Conservation (phyloP, 179 eudicot genomes). For the Dionaea muscipula region DNA sequence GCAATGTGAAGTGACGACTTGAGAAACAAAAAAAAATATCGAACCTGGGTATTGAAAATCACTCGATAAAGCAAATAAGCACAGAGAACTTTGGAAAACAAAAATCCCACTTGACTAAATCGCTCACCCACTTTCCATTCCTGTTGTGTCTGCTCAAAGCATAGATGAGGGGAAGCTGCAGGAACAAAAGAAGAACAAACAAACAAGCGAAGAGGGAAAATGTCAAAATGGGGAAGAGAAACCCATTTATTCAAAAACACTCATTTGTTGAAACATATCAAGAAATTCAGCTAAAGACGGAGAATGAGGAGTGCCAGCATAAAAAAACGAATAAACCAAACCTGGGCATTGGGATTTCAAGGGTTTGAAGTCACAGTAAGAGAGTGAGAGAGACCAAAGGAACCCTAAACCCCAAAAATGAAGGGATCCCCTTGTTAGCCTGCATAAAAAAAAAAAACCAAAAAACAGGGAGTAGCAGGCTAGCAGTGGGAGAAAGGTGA, state of each 20-base stretch:
- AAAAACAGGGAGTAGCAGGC: too few species aligned
- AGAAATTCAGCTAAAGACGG: constrained; percentile 22
- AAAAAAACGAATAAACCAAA: constrained; percentile 11
- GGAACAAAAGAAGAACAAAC: not conserved
- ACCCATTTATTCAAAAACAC: not conserved
- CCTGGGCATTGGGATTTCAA: constrained; percentile 20
- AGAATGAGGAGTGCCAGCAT: constrained; percentile 11
- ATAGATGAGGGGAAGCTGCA: too few species aligned
- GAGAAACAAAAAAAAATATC: too few species aligned
- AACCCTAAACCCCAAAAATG: constrained; percentile 15
- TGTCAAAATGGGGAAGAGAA: constrained; percentile 9
- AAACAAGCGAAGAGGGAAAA: constrained; percentile 8
- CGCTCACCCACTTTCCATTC: too few species aligned
- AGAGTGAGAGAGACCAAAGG: constrained; percentile 6
- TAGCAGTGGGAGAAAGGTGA: not conserved
- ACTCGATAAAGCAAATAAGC: too few species aligned
- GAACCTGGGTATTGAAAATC: too few species aligned
- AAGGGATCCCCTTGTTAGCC: not conserved
- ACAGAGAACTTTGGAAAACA: too few species aligned
- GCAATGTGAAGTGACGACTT: too few species aligned
- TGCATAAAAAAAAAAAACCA: not conserved
- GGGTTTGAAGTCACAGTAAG: constrained; percentile 11
- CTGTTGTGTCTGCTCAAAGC: too few species aligned
- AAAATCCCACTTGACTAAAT: too few species aligned
- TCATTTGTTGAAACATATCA: constrained; percentile 1